Conservation (phyloP, 305 asterid genomes). For the Plantago coronopus region DNA sequence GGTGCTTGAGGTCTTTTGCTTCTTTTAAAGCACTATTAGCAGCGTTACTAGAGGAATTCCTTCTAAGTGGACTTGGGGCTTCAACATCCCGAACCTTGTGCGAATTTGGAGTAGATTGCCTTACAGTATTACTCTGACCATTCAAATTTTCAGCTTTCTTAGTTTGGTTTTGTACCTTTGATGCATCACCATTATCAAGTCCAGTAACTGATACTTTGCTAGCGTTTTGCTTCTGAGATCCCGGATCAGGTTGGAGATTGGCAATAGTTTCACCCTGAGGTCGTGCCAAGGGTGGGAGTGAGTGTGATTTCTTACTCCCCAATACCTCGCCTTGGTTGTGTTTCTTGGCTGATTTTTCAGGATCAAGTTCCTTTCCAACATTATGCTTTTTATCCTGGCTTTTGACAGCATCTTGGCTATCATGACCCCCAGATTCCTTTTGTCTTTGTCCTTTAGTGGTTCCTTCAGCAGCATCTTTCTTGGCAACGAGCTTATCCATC, state of each 20-base stretch:
- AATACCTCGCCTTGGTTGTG: slow-evolving; percentile 37
- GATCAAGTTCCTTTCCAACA: slow-evolving; percentile 38
- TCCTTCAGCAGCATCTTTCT: slow-evolving; percentile 58
- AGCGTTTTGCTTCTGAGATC: slow-evolving; percentile 54
- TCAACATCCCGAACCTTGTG: slow-evolving; percentile 57
- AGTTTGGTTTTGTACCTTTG: slow-evolving; percentile 32
- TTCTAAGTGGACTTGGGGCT: slow-evolving; percentile 74
- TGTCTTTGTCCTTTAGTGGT: slow-evolving; percentile 43
- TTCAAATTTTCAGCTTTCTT: slow-evolving; percentile 38
- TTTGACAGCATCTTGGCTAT: slow-evolving; percentile 26
- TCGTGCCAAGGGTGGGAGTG: slow-evolving; percentile 67
- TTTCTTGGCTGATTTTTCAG: slow-evolving; percentile 53
- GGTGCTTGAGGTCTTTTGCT: slow-evolving; percentile 86
- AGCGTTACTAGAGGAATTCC: slow-evolving; percentile 81
- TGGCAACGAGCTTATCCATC: slow-evolving; percentile 42
- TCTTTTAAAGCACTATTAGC: slow-evolving; percentile 83
- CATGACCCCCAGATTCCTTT: slow-evolving; percentile 36
- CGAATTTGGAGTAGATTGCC: slow-evolving; percentile 50
- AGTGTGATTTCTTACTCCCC: slow-evolving; percentile 55
- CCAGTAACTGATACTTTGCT: slow-evolving; percentile 31
- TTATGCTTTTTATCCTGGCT: slow-evolving; percentile 49
- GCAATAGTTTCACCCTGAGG: slow-evolving; percentile 46
- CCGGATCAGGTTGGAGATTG: slow-evolving; percentile 13
- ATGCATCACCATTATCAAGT: slow-evolving; percentile 38
- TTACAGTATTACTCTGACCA: slow-evolving; percentile 26